These are phyloP conservation scores for Solanum medicagineum DNA, from an alignment of 257 asterid species.

Conservation along the genomic window DNA sequence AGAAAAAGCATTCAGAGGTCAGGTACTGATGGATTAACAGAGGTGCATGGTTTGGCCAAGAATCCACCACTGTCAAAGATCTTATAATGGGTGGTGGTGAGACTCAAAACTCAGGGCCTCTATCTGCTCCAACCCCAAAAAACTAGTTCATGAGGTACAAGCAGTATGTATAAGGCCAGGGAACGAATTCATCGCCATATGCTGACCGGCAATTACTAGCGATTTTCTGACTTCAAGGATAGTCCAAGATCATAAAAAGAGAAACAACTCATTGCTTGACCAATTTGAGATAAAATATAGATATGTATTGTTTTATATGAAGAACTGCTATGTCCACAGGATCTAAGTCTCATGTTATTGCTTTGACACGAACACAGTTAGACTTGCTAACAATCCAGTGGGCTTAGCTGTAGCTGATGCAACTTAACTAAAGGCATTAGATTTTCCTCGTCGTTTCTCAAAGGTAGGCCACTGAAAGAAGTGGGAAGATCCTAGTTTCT, in stretches of 20 bases:
- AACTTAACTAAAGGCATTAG: background rate
- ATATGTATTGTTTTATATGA: background rate
- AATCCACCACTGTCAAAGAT: background rate
- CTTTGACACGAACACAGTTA: background rate
- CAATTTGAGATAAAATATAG: background rate
- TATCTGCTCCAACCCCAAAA: too few species aligned
- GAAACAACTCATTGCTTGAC: background rate
- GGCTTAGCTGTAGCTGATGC: background rate
- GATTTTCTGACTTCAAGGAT: too few species aligned
- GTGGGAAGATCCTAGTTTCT: background rate
- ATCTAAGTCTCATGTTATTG: background rate
- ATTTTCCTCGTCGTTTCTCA: background rate
- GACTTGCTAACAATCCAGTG: background rate
- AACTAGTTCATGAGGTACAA: background rate
- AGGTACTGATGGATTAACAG: background rate
- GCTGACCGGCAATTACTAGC: too few species aligned
- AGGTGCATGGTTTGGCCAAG: background rate
- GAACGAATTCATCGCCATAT: too few species aligned
- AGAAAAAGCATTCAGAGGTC: background rate
- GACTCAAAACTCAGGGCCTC: too few species aligned
- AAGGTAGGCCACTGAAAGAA: background rate
- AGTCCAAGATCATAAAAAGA: background rate
- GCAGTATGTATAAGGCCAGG: too few species aligned
- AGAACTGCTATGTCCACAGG: background rate
- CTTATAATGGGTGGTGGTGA: too few species aligned